A percentile compares a stretch with the other conserved stretches of the same genome.
These are phyloP conservation scores for Tetrapyrgos nigripes DNA, from an alignment of 1,284 basidiomycete genomes.

Conservation along the genomic window DNA sequence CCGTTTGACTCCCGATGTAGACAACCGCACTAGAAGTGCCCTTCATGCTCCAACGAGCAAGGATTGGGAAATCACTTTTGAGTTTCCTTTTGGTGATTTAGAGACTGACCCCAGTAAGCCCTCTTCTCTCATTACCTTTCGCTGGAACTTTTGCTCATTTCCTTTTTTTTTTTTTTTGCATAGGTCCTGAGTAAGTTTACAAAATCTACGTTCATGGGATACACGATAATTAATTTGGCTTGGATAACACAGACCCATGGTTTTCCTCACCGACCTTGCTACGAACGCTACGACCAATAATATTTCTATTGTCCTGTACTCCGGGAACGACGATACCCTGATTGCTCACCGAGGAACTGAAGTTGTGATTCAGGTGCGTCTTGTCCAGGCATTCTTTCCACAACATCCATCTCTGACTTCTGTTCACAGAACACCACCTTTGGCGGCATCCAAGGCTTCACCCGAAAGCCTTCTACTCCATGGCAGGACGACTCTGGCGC, in stretches of 20 bases:
- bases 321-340: constrained; percentile 73
- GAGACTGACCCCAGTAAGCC: constrained; percentile 53
- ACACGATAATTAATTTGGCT: constrained; percentile 15
- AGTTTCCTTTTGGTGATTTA: constrained; percentile 56
- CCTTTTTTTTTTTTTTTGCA: constrained; percentile 2
- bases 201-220: background rate
- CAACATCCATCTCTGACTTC: background rate
- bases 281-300: constrained; percentile 59
- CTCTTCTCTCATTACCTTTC: background rate
- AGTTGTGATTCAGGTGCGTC: constrained; percentile 42
- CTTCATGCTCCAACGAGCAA: constrained; percentile 74
- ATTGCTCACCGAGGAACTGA: constrained; percentile 71
- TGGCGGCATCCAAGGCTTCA: constrained; percentile 75
- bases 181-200: constrained; percentile 54
- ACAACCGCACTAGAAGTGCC: constrained; percentile 58
- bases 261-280: constrained; percentile 68
- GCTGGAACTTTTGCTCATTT: constrained; percentile 4
- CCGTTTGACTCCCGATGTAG: constrained; percentile 36
- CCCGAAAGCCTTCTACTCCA: constrained; percentile 66
- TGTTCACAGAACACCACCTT: constrained; percentile 70
- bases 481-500: constrained; percentile 65
- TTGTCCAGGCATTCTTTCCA: background rate
- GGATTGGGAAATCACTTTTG: constrained; percentile 55
- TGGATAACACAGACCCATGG: constrained; percentile 58
- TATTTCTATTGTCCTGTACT: constrained; percentile 63